Evolutionary conservation across 345 rosid genomes (phyloP).

Genomic region (Nasturtium officinale): DNA sequence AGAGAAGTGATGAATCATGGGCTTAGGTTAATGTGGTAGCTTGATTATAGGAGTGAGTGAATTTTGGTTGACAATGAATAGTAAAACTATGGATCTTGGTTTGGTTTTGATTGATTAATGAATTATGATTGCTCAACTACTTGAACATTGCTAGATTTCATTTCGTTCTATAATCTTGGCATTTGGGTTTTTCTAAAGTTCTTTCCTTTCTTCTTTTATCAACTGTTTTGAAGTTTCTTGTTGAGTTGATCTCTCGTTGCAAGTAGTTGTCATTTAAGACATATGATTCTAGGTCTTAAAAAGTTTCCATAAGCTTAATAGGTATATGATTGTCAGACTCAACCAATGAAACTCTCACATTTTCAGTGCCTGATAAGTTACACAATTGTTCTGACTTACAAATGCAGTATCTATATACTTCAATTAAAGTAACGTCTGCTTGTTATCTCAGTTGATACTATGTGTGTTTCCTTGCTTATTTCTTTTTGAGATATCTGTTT

Average conservation of each 20-base stretch:
- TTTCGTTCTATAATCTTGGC: neutral
- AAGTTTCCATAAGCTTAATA: neutral
- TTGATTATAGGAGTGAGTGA: neutral
- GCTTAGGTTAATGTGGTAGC: neutral
- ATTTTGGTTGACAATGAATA: neutral
- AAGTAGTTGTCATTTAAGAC: neutral
- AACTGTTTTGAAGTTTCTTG: neutral
- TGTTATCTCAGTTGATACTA: neutral
- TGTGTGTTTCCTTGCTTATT: neutral
- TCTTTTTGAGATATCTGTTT: too few relatives aligned
- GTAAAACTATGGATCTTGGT: slow-evolving; percentile 23
- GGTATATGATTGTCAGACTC: neutral
- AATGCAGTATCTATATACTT: neutral
- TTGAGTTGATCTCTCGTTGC: neutral
- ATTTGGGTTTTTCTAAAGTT: neutral
- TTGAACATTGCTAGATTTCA: neutral
- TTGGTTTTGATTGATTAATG: slow-evolving; percentile 1
- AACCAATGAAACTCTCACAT: neutral
- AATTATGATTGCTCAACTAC: neutral
- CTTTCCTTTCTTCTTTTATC: neutral
- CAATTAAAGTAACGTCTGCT: neutral
- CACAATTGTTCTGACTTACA: neutral
- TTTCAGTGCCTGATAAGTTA: neutral
- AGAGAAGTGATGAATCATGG: neutral
- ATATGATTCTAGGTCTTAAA: neutral